phyloP scores from a whole-genome alignment of 257 asterid genomes.

The Gentiana straminea region DNA sequence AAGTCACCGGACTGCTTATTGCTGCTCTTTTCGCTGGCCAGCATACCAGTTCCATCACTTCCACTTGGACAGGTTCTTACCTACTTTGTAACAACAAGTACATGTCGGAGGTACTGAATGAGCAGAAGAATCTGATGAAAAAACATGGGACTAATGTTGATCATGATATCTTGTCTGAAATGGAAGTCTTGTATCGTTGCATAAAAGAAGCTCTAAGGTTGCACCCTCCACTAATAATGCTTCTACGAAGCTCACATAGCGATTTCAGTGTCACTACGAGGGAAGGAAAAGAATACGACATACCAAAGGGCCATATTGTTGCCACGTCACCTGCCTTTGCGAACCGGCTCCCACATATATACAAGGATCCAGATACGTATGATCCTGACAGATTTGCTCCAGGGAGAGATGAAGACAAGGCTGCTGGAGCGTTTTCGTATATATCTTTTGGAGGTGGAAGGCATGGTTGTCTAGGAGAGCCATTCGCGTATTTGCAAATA shows the following conservation, averaged over 20 bases:
- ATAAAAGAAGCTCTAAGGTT: constrained; percentile 86
- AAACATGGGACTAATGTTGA: constrained; percentile 66
- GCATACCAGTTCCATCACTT: constrained; percentile 95
- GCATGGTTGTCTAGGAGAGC: constrained; percentile 95
- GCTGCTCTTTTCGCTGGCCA: constrained; percentile 98
- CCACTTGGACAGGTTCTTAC: constrained; percentile 93
- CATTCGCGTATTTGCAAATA: constrained; percentile 89
- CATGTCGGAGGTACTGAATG: constrained; percentile 68
- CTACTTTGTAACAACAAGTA: constrained; percentile 63
- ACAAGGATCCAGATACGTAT: constrained; percentile 55
- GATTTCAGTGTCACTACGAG: constrained; percentile 67
- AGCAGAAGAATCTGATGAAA: constrained; percentile 56
- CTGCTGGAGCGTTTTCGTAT: constrained; percentile 82
- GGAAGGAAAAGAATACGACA: constrained; percentile 73
- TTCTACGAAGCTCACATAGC: constrained; percentile 74
- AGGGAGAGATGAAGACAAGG: constrained; percentile 91
- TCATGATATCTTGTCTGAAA: constrained; percentile 78
- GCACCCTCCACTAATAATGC: constrained; percentile 94
- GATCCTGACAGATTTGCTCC: constrained; percentile 86
- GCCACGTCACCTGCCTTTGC: constrained; percentile 29
- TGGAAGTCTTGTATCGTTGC: constrained; percentile 80
- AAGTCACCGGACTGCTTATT: constrained; percentile 79
- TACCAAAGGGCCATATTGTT: constrained; percentile 30
- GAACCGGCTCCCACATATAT: constrained; percentile 45
- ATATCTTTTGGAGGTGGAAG: constrained; percentile 94